Conservation (phyloP, 2,329 filamentous ascomycete genomes). For the Diaporthe sp. region DNA sequence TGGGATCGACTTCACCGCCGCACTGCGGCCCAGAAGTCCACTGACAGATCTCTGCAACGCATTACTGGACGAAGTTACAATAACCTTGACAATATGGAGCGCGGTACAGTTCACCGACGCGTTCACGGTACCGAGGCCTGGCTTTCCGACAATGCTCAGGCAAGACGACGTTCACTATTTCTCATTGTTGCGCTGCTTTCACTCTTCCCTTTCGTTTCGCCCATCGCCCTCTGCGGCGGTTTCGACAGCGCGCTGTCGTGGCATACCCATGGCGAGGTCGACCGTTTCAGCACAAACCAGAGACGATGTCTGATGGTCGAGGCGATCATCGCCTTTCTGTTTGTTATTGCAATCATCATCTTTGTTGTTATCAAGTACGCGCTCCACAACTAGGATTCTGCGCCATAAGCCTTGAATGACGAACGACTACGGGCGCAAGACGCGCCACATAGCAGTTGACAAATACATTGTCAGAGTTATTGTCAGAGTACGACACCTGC, state of each 20-base stretch:
- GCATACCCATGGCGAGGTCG: conserved; percentile 62
- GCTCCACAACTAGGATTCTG: neutral
- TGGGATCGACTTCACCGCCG: conserved; percentile 45
- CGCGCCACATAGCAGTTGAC: neutral
- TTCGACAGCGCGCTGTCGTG: conserved; percentile 63
- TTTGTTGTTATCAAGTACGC: conserved; percentile 43
- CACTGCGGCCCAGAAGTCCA: conserved; percentile 32
- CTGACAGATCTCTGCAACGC: conserved; percentile 38
- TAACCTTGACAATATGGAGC: conserved; percentile 43
- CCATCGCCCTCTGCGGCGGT: conserved; percentile 59
- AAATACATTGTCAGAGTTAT: neutral
- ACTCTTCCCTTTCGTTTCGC: conserved; percentile 62
- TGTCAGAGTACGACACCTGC: neutral
- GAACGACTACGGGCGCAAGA: neutral
- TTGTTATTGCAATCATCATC: conserved; percentile 41
- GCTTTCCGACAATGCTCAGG: conserved; percentile 48
- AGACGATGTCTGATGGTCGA: conserved; percentile 53
- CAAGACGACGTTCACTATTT: conserved; percentile 55
- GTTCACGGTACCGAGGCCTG: conserved; percentile 43
- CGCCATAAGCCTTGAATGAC: too few relatives aligned
- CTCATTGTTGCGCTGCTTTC: conserved; percentile 55
- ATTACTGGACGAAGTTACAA: conserved; percentile 11
- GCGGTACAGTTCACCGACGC: conserved; percentile 23
- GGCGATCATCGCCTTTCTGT: conserved; percentile 46
- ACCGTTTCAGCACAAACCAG: conserved; percentile 56